Evolutionary conservation across 2,329 filamentous ascomycete genomes (phyloP).

Genomic region (Acrocalymma vagum): DNA sequence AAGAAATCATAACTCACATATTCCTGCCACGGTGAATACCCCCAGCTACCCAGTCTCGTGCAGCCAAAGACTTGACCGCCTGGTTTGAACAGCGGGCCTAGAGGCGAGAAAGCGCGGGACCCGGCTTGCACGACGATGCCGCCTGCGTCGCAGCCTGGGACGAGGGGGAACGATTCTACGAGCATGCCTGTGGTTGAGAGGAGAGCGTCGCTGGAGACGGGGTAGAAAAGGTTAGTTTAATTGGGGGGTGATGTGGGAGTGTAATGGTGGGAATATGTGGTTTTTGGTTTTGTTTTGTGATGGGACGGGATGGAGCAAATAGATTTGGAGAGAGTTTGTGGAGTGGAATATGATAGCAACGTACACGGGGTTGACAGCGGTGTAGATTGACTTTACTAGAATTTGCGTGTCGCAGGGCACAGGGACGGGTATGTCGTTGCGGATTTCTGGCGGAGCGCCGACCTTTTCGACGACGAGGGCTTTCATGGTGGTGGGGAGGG

Average conservation of each 20-base stretch:
- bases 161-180: conserved; percentile 39
- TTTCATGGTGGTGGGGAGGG: conserved; percentile 27
- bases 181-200: conserved; percentile 34
- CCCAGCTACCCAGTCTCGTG: conserved; percentile 33
- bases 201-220: conserved; percentile 23
- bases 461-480: conserved; percentile 18
- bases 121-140: conserved; percentile 41
- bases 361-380: conserved; percentile 43
- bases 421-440: conserved; percentile 28
- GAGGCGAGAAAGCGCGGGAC: conserved; percentile 25
- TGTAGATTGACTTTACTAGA: conserved; percentile 41
- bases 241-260: no score
- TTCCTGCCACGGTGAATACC: conserved; percentile 36
- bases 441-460: conserved; percentile 14
- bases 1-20: conserved; percentile 21
- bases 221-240: conserved; percentile 1
- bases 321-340: conserved; percentile 11
- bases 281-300: no score
- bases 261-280: no score
- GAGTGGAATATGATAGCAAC: not conserved
- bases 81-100: conserved; percentile 31
- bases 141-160: conserved; percentile 36
- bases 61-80: conserved; percentile 43
- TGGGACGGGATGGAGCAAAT: no score
- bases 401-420: conserved; percentile 34